Conservation (phyloP, 495 filamentous ascomycete genomes). For the Hypoxylon crocopeplum region DNA sequence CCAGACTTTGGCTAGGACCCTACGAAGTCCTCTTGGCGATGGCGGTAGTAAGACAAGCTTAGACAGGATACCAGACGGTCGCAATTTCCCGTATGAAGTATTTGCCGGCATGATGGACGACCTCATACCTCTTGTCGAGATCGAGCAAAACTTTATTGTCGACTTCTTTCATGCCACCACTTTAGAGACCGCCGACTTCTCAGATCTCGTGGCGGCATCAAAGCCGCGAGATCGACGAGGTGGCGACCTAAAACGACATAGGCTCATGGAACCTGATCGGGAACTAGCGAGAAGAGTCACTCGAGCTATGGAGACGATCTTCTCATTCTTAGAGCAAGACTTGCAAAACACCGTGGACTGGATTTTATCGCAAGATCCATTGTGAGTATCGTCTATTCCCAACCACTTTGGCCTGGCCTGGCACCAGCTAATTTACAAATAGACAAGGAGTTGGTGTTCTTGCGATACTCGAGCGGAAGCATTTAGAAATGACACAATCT, state of each 20-base stretch:
- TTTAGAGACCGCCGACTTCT: slow-evolving; percentile 76
- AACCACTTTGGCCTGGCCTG: background rate
- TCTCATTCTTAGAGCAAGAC: slow-evolving; percentile 78
- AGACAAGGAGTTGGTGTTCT: slow-evolving; percentile 91
- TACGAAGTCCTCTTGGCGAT: slow-evolving; percentile 72
- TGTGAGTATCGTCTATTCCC: slow-evolving; percentile 62
- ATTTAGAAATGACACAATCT: slow-evolving; percentile 79
- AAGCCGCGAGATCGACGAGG: slow-evolving; percentile 70
- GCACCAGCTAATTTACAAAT: slow-evolving; percentile 19
- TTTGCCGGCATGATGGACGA: slow-evolving; percentile 82
- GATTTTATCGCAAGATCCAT: slow-evolving; percentile 77
- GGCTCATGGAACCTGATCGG: slow-evolving; percentile 83
- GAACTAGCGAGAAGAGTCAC: slow-evolving; percentile 78
- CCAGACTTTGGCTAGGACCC: slow-evolving; percentile 77
- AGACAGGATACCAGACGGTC: slow-evolving; percentile 71
- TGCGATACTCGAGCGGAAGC: slow-evolving; percentile 76
- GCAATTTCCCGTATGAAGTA: slow-evolving; percentile 78
- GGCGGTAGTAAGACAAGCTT: slow-evolving; percentile 58
- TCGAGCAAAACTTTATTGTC: slow-evolving; percentile 93
- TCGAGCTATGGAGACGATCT: slow-evolving; percentile 86
- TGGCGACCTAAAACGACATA: slow-evolving; percentile 72
- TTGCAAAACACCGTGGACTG: slow-evolving; percentile 85
- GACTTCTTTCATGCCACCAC: slow-evolving; percentile 93
- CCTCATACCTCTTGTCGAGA: slow-evolving; percentile 76
- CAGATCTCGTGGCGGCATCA: slow-evolving; percentile 72